Base-by-base conservation (phyloP, 352 stramenopile species). In the Phytopythium litorale region DNA sequence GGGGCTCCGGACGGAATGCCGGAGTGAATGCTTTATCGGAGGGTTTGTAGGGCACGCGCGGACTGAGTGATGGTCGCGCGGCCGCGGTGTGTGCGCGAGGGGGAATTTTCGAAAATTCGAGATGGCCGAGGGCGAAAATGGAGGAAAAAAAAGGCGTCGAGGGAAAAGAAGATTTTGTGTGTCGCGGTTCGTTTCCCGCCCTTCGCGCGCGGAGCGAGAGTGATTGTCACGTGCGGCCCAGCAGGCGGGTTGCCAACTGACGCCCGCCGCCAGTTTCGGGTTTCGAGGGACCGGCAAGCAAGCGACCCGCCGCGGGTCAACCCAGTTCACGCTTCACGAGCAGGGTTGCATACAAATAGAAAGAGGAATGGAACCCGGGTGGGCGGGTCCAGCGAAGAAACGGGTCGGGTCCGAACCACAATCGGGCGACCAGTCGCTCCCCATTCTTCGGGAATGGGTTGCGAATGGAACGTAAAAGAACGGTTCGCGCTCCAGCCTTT, bases 51-150 rank as follows among this genome's bases (percentile, higher is more conserved):
- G 50, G 28, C 18, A 42, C 50, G 50, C 43, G 30, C 18, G 11
- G 18, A 7, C 40, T 56, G 48, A 53, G 48, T 53, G 48, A 35
- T 35, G 48, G 48, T 56, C n/a, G 16, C 30, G 4, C 50, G 19
- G 11, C 7, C 12, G 30, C 7, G 1, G 50, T 2, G 18, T 43
- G 50, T 3, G 30, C 4, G 16, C 25, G 18, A 38, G 49, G 16
- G 30, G 2, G 50, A 56, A 43, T 43, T 56, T 56, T 56, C 18
- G 50, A 56, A 56, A 56, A 56, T 56, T 56, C 50, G 50, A 56
- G 50, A 56, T 19, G 15, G 4, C 48, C 4, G 21, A 11, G 37
- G 37, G 37, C 37, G 16, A 46, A 46, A 46, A 46, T 12, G 16
- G 40, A 42, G 50, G 30, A 25, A 25, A 56, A 56, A 38, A 53